A percentile compares a stretch with the other conserved stretches of the same genome.
phyloP scores from a whole-genome alignment of 768 basidiomycete genomes.

The Coprinopsis strossmayeri region DNA sequence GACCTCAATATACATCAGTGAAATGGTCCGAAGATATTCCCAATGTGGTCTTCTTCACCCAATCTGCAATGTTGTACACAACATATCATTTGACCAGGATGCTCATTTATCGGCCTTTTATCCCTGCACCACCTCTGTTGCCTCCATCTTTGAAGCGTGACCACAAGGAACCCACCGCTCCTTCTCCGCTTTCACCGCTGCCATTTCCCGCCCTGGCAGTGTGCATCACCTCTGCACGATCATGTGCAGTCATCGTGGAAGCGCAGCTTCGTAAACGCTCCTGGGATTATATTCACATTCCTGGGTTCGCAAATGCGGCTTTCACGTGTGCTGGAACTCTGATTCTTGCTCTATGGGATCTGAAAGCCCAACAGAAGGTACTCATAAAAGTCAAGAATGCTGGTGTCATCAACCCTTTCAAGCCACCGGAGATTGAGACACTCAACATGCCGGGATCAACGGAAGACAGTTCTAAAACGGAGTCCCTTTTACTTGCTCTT shows the following conservation, averaged over 20 bases:
- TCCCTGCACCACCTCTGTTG: constrained; percentile 32
- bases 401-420: constrained; percentile 22
- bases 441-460: no score
- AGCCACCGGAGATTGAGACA: constrained; percentile 23
- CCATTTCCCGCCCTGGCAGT: constrained; percentile 27
- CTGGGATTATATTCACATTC: constrained; percentile 26
- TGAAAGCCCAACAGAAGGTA: constrained; percentile 39
- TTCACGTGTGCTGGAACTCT: constrained; percentile 48
- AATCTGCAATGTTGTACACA: constrained; percentile 51
- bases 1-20: constrained; percentile 27
- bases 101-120: constrained; percentile 65
- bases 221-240: constrained; percentile 35
- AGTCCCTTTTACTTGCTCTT: background rate
- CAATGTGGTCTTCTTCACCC: constrained; percentile 42
- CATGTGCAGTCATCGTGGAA: constrained; percentile 55
- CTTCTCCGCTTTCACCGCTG: constrained; percentile 13
- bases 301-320: constrained; percentile 36
- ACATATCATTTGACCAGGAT: constrained; percentile 60
- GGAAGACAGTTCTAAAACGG: background rate
- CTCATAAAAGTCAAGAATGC: constrained; percentile 16
- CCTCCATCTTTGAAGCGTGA: constrained; percentile 13
- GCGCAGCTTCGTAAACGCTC: constrained; percentile 36
- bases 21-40: constrained; percentile 50
- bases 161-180: background rate
- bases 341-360: constrained; percentile 52